These are phyloP conservation scores for Chytriomyces hyalinus DNA, from an alignment of 192 early-diverging fungal species.

Conservation along the genomic window DNA sequence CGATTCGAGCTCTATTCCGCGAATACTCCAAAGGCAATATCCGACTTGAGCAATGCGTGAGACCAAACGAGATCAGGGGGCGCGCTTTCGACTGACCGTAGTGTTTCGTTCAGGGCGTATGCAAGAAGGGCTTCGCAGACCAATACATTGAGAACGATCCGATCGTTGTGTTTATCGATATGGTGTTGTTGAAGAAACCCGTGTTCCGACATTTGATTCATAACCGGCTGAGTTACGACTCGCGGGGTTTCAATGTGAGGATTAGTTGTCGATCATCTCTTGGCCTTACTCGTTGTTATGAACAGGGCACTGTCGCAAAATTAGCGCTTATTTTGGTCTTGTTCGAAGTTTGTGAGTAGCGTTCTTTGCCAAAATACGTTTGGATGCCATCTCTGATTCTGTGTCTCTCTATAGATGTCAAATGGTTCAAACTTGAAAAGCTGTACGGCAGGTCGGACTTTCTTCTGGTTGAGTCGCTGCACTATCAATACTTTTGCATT, in stretches of 20 bases:
- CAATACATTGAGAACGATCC: conserved; percentile 92
- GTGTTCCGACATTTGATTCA: conserved; percentile 87
- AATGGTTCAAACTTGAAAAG: conserved; percentile 89
- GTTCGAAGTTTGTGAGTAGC: conserved; percentile 80
- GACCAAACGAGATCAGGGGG: neutral
- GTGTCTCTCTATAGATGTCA: conserved; percentile 62
- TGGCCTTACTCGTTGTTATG: neutral
- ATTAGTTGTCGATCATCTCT: neutral
- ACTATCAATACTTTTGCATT: conserved; percentile 60
- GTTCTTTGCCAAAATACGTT: neutral
- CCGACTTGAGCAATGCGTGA: conserved; percentile 79
- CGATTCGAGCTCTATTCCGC: conserved; percentile 74
- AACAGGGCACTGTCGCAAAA: conserved; percentile 70
- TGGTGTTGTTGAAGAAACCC: conserved; percentile 85
- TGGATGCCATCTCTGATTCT: neutral
- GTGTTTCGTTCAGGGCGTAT: conserved; percentile 3
- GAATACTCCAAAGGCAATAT: conserved; percentile 86
- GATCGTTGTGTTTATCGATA: conserved; percentile 88
- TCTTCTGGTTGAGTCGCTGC: conserved; percentile 62
- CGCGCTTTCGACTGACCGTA: neutral
- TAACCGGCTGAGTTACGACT: conserved; percentile 64
- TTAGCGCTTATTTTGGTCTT: conserved; percentile 80
- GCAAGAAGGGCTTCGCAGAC: conserved; percentile 69
- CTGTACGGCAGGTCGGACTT: conserved; percentile 56
- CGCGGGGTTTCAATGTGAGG: conserved; percentile 36